A percentile compares a stretch with the other conserved stretches of the same genome.
phyloP scores from a whole-genome alignment of 2,329 filamentous ascomycete genomes.

The Teratosphaeria destructans region DNA sequence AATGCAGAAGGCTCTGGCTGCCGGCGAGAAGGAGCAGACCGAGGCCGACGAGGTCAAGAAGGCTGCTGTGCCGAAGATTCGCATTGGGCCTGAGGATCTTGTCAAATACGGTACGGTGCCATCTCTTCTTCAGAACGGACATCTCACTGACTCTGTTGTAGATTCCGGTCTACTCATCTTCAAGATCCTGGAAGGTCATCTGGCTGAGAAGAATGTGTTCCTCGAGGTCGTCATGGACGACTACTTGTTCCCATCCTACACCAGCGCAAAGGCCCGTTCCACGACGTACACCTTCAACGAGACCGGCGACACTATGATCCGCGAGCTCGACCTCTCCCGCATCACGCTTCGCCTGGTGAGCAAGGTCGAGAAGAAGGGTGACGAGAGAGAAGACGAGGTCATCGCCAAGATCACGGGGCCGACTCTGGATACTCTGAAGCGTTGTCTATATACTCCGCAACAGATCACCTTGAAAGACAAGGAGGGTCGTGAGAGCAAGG shows the following conservation, averaged over 20 bases:
- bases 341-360: slow-evolving; percentile 80
- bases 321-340: slow-evolving; percentile 92
- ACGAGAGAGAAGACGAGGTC: slow-evolving; percentile 61
- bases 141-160: slow-evolving; percentile 30
- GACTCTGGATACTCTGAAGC: slow-evolving; percentile 77
- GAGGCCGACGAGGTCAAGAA: slow-evolving; percentile 34
- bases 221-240: slow-evolving; percentile 91
- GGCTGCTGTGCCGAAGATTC: slow-evolving; percentile 61
- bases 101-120: slow-evolving; percentile 55
- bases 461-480: slow-evolving; percentile 69
- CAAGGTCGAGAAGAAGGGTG: slow-evolving; percentile 62
- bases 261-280: slow-evolving; percentile 63
- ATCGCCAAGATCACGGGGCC: slow-evolving; percentile 75
- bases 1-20: slow-evolving; percentile 36
- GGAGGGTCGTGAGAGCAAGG: slow-evolving; percentile 62
- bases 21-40: slow-evolving; percentile 36
- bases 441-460: slow-evolving; percentile 75
- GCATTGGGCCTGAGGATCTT: slow-evolving; percentile 68
- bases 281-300: slow-evolving; percentile 71
- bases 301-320: slow-evolving; percentile 87
- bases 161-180: slow-evolving; percentile 92
- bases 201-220: slow-evolving; percentile 64
- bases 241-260: slow-evolving; percentile 82
- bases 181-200: slow-evolving; percentile 80
- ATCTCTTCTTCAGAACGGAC: background rate